Evolutionary conservation across 169 alveolate genomes (phyloP).

Genomic region (Ichthyophthirius multifiliis): DNA sequence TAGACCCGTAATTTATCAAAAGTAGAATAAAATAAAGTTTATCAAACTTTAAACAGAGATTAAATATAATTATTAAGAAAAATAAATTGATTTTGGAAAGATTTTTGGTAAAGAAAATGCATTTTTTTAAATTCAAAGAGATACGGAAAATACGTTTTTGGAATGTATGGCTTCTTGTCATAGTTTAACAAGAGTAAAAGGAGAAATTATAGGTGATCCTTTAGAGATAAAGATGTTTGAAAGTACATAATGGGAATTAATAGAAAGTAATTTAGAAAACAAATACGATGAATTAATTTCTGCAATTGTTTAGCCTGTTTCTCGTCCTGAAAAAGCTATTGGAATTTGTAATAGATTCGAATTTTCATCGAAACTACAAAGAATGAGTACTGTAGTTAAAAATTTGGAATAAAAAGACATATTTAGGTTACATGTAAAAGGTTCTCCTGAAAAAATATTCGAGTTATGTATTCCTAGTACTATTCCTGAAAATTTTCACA

Average conservation of each 20-base stretch:
- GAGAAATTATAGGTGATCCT: constrained; percentile 77
- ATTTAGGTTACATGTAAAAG: constrained; percentile 55
- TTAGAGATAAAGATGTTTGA: constrained; percentile 74
- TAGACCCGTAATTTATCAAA: background rate
- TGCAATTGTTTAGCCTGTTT: constrained; percentile 22
- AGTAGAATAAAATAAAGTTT: constrained; percentile 1
- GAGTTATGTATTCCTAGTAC: constrained; percentile 69
- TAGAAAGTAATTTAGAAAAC: constrained; percentile 25
- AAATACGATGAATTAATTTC: constrained; percentile 31
- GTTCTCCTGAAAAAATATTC: constrained; percentile 90
- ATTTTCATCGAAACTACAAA: constrained; percentile 68
- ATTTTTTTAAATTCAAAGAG: background rate
- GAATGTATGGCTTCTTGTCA: constrained; percentile 77
- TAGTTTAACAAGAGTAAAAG: constrained; percentile 65
- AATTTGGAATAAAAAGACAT: constrained; percentile 36
- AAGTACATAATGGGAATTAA: constrained; percentile 59
- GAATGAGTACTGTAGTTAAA: constrained; percentile 74
- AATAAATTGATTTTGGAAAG: background rate
- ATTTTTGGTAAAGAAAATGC: background rate
- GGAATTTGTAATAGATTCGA: constrained; percentile 71
- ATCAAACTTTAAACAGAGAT: background rate
- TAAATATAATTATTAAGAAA: background rate
- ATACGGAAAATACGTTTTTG: constrained; percentile 2
- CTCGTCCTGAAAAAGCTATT: constrained; percentile 27
- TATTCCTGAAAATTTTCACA: constrained; percentile 77